Evolutionary conservation across 345 rosid genomes (phyloP).

Genomic region (Eucalyptus erythrocorys): DNA sequence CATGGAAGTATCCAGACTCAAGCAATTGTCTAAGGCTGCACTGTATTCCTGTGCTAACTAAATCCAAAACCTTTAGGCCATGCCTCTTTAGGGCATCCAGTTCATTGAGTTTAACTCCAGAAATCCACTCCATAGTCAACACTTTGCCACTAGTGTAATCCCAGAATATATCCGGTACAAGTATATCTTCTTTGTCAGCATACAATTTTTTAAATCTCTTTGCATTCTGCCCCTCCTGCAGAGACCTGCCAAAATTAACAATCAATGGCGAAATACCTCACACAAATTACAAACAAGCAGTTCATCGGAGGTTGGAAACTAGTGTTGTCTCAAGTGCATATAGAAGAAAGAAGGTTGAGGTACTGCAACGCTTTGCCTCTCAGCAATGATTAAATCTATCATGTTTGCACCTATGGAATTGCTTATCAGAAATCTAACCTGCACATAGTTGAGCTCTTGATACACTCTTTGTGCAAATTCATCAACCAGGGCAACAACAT

Average conservation of each 20-base stretch:
- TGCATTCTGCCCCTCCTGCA: conserved; percentile 97
- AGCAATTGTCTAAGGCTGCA: conserved; percentile 92
- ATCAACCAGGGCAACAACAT: conserved; percentile 71
- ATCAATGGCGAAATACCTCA: conserved; percentile 17
- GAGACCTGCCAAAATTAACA: conserved; percentile 36
- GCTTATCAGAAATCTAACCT: conserved; percentile 31
- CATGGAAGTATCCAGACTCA: conserved; percentile 93
- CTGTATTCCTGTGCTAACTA: conserved; percentile 84
- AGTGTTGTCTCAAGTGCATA: neutral
- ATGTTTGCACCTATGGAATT: neutral
- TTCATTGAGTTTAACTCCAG: conserved; percentile 80
- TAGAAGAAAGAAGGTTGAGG: neutral
- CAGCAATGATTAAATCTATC: neutral
- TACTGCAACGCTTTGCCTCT: neutral
- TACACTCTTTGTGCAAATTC: conserved; percentile 85
- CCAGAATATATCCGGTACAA: conserved; percentile 97
- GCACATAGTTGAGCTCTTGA: conserved; percentile 90
- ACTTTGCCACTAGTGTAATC: conserved; percentile 83
- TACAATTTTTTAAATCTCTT: conserved; percentile 78
- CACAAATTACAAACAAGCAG: neutral
- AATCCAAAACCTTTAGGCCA: conserved; percentile 86
- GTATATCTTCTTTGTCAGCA: conserved; percentile 80
- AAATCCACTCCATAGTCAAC: conserved; percentile 97
- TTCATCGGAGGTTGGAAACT: neutral
- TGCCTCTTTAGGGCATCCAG: conserved; percentile 77